Base-by-base conservation (phyloP, 495 filamentous ascomycete genomes). In the Sphaerosporella brunnea region DNA sequence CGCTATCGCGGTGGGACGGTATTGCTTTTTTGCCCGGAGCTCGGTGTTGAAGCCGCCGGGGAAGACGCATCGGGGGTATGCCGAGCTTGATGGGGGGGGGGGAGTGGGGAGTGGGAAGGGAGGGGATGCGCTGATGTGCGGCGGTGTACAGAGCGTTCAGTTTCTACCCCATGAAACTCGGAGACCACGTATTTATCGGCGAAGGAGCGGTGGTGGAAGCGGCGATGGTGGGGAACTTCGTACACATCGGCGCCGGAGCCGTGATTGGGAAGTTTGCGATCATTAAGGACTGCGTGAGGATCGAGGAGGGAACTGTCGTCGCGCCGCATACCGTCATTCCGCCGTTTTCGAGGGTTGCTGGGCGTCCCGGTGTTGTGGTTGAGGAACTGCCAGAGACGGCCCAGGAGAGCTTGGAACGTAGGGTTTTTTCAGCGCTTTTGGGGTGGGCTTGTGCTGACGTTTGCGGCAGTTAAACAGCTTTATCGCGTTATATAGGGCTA, bases 271-370 rank as follows among this genome's bases (percentile, higher is more conserved):
- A 82, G 56, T 83, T 93, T 61, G 77, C 76, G 30, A 87, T 95
- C 32, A 73, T 97, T 53, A 93, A 93, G 64, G 88, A 95, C 59
- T 84, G 79, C 62, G 80, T 84, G 26, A 75, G 75, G 51, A 78
- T 97, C 43, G 67, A 95, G 48, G 82, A 92, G 51, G 80, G 79
- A 9, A 74, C 78, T 3, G 78, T 93, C 36, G 72, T 97, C 15
- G 81, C 90, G 5, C 68, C 76, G 13, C 80, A 82, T 47, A 94
- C 92, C 78, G 84, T 95, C 10, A 82, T 96, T 51, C 84, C 86
- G 24, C 82, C 81, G 58, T 88, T 83, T 64, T 80, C 73, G 55
- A 72, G 95, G 36, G 86, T 97, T 15, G 84, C 76, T 0, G 86
- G 87, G 0, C 68, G 75, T 56, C 85, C 86, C 2, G 87, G 78